Base-by-base conservation (phyloP, 495 filamentous ascomycete species). In the Baudoinia panamericana region DNA sequence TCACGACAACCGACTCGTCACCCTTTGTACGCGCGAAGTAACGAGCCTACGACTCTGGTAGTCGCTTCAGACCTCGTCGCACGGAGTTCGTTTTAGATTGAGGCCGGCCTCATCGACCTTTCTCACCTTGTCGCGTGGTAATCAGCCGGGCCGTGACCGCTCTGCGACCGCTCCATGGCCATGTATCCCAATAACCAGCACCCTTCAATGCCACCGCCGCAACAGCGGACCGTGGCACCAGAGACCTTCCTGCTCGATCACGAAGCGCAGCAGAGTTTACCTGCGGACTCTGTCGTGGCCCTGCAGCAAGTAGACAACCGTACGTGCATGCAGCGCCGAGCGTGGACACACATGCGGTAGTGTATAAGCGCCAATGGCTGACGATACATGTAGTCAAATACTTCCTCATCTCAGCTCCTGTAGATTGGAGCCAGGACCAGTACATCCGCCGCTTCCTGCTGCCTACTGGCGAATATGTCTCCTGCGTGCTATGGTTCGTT, bases 181-280 rank as follows among this genome's bases (percentile, higher is more conserved):
- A 62, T 62, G 58, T 62, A 59, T 54, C 55, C 55, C 35, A 56
- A 45, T 19, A 6, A 22, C 26, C 44, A 47, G n/a, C 42, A 42
- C n/a, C 21, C 34, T 46, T 60, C 67, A 4, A 77, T 78, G 73
- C 70, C 75, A 48, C 74, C 76, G 17, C 72, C 75, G 17, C 87
- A 94, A 62, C 43, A 46, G 24, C 42, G 48, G 5, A 34, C 36
- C 5, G 93, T 93, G 43, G 54, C 52, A 60, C 90, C 90, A 33
- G 90, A 96, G 68, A 97, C 90, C 5, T 97, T 97, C 55, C 88
- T 96, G 82, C 73, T 97, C 49, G 93, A 85, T 51, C 83, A 77
- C 50, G 88, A 95, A 64, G 87, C 92, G 29, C 88, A 95, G 63
- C 85, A 94, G 63, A 85, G 80, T 48, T 74, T 97, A 36, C 90